Conservation (phyloP, 2,329 filamentous ascomycete genomes). For the Cercospora sojina region DNA sequence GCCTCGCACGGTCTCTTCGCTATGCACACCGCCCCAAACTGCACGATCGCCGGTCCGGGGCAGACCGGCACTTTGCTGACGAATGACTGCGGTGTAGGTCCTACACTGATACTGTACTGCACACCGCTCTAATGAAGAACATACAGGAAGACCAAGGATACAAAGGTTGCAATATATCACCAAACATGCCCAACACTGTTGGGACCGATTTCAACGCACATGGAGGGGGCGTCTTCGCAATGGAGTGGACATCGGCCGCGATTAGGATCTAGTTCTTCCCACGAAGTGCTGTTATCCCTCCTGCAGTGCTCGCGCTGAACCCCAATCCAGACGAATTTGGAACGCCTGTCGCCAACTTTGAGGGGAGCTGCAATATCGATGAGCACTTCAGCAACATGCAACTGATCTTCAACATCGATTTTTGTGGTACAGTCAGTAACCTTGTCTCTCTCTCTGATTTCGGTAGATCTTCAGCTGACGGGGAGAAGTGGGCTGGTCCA, state of each 20-base stretch:
- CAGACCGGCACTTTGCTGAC: conserved; percentile 48
- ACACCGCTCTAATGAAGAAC: background rate
- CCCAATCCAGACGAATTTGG: conserved; percentile 64
- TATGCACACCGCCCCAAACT: conserved; percentile 38
- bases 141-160: conserved; percentile 31
- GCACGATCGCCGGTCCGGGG: conserved; percentile 36
- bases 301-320: conserved; percentile 44
- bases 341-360: conserved; percentile 63
- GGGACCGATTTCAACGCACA: conserved; percentile 39
- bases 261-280: conserved; percentile 43
- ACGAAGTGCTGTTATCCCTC: conserved; percentile 47
- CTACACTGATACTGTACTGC: background rate
- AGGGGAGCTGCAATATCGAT: conserved; percentile 41
- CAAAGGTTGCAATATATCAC: conserved; percentile 44
- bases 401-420: conserved; percentile 40
- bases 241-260: conserved; percentile 33
- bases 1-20: conserved; percentile 38
- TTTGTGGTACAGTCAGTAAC: conserved; percentile 38
- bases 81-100: conserved; percentile 61
- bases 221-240: conserved; percentile 50
- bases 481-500: conserved; percentile 34
- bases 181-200: conserved; percentile 47
- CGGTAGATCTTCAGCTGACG: background rate
- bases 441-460: background rate
- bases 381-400: conserved; percentile 38